Conservation (phyloP, 768 basidiomycete species). For the Lactarius sp. region DNA sequence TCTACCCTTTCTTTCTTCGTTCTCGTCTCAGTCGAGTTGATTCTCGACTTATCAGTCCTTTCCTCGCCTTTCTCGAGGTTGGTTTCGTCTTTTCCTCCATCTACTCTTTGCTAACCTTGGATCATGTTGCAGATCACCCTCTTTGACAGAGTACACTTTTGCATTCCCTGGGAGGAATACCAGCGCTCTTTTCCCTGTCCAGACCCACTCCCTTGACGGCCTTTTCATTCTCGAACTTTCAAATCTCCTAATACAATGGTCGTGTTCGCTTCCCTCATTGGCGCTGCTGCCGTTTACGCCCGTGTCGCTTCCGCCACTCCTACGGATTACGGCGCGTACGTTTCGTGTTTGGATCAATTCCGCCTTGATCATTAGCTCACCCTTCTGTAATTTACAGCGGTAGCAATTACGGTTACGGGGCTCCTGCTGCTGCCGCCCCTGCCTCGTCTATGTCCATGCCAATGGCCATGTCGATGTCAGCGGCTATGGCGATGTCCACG, state of each 20-base stretch:
- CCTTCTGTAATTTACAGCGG: slow-evolving; percentile 20
- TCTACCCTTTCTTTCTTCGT: slow-evolving; percentile 30
- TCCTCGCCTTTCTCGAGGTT: slow-evolving; percentile 40
- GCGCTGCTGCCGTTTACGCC: slow-evolving; percentile 50
- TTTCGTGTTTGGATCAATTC: background rate
- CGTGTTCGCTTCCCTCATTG: slow-evolving; percentile 48
- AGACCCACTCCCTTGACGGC: slow-evolving; percentile 44
- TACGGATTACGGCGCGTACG: slow-evolving; percentile 29
- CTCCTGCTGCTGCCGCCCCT: background rate
- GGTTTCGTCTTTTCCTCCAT: background rate
- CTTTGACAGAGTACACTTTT: slow-evolving; percentile 64
- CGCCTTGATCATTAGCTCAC: background rate
- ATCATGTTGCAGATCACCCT: slow-evolving; percentile 47
- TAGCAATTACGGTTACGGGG: background rate
- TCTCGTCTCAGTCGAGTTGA: slow-evolving; percentile 55
- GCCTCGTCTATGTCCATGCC: background rate
- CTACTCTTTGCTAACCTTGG: slow-evolving; percentile 1
- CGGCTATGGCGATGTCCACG: too few species aligned
- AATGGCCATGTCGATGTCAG: background rate
- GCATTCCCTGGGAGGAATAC: slow-evolving; percentile 59
- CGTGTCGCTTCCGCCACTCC: slow-evolving; percentile 48
- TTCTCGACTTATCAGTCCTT: slow-evolving; percentile 50
- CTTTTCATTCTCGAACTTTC: slow-evolving; percentile 32
- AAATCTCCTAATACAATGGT: slow-evolving; percentile 49
- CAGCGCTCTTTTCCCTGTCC: slow-evolving; percentile 39